Conservation (phyloP, 768 basidiomycete species). For the Auricularia sp. region DNA sequence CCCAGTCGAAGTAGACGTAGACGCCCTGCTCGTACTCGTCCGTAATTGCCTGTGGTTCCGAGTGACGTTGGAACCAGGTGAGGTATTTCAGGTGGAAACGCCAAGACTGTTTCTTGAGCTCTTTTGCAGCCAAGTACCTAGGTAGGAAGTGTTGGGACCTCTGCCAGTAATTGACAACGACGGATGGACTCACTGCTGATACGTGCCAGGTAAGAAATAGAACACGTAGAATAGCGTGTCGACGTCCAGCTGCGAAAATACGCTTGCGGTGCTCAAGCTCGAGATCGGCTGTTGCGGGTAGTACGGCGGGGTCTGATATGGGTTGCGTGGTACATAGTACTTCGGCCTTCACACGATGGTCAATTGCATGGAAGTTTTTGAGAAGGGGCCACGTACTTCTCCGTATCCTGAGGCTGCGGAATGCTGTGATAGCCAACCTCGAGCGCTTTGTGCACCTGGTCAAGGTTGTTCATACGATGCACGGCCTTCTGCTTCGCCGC, state of each 20-base stretch:
- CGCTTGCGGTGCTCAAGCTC: conserved; percentile 66
- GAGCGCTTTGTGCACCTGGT: conserved; percentile 84
- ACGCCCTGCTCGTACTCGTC: conserved; percentile 99
- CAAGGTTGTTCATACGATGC: conserved; percentile 78
- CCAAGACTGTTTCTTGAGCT: conserved; percentile 96
- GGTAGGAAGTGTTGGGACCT: not conserved
- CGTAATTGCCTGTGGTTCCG: conserved; percentile 95
- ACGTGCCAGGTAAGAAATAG: conserved; percentile 94
- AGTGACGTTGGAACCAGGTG: conserved; percentile 99
- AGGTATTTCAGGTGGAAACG: conserved; percentile 98
- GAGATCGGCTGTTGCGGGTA: conserved; percentile 86
- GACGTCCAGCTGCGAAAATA: conserved; percentile 87
- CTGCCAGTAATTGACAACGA: not conserved
- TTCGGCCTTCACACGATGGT: conserved; percentile 57
- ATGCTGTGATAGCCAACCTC: conserved; percentile 84
- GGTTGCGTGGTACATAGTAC: conserved; percentile 91
- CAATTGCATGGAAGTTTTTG: not conserved
- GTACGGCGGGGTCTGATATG: conserved; percentile 82
- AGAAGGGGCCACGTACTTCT: conserved; percentile 51
- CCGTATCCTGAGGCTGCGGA: conserved; percentile 89
- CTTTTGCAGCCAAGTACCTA: conserved; percentile 91
- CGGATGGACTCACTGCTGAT: conserved; percentile 70
- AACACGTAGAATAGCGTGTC: conserved; percentile 99
- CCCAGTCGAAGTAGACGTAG: conserved; percentile 99
- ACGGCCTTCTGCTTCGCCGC: conserved; percentile 91